These are phyloP conservation scores for Arbutus unedo DNA, from an alignment of 148 eudicot genomes.

Conservation along the genomic window DNA sequence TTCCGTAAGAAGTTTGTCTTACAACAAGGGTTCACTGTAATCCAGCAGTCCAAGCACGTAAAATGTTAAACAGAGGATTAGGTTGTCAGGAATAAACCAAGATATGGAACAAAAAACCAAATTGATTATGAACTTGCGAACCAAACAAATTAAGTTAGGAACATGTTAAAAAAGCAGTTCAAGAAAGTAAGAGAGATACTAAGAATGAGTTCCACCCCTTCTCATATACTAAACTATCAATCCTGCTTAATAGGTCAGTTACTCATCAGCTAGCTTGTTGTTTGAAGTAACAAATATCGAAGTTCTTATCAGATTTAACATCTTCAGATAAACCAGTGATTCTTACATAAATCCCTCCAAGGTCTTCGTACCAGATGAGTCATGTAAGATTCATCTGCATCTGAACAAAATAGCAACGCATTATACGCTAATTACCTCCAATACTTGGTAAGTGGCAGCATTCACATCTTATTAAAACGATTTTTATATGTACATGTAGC, in stretches of 20 bases:
- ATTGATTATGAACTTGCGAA: background rate
- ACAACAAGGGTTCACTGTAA: background rate
- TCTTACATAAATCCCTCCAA: background rate
- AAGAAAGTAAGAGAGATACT: background rate
- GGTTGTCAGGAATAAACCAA: background rate
- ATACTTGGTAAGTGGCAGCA: background rate
- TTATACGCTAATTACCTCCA: background rate
- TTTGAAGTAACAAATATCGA: background rate
- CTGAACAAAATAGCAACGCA: background rate
- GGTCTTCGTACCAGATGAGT: background rate
- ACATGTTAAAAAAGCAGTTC: background rate
- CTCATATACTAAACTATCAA: background rate
- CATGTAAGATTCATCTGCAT: background rate
- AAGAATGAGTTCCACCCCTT: background rate
- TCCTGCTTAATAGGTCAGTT: background rate
- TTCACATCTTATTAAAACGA: background rate
- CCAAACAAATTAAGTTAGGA: background rate
- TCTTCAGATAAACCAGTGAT: background rate
- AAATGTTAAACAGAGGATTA: background rate
- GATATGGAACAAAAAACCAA: background rate
- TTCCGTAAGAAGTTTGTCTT: background rate
- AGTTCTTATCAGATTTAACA: background rate
- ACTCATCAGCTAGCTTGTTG: background rate
- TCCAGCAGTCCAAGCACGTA: background rate
- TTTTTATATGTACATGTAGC: background rate